Conservation (phyloP, 2,329 filamentous ascomycete species). For the Aspergillus neoniger region DNA sequence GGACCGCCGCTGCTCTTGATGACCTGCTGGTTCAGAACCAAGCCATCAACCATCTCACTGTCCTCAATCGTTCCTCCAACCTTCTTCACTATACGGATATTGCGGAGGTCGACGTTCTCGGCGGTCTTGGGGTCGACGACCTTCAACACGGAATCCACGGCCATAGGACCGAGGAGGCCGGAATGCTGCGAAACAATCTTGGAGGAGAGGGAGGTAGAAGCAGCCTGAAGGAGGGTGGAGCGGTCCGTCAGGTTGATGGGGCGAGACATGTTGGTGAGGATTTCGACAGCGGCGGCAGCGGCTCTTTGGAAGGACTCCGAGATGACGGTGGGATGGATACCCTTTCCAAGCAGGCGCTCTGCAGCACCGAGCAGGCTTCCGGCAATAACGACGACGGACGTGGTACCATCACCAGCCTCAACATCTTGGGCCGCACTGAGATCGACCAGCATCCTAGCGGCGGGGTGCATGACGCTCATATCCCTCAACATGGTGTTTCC, state of each 20-base stretch:
- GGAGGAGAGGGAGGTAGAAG: slow-evolving; percentile 93
- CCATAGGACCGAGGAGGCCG: slow-evolving; percentile 93
- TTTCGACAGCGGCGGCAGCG: slow-evolving; percentile 81
- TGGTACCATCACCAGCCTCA: slow-evolving; percentile 96
- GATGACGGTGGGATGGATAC: slow-evolving; percentile 95
- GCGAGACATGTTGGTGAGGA: slow-evolving; percentile 93
- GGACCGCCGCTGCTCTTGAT: slow-evolving; percentile 93
- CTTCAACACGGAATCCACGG: slow-evolving; percentile 92
- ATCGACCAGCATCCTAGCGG: slow-evolving; percentile 98
- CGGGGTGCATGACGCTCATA: slow-evolving; percentile 99
- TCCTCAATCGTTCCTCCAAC: slow-evolving; percentile 97
- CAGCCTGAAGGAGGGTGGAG: slow-evolving; percentile 87
- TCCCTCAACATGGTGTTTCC: slow-evolving; percentile 98
- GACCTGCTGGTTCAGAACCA: slow-evolving; percentile 88
- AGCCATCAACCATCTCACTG: slow-evolving; percentile 91
- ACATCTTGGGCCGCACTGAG: slow-evolving; percentile 96
- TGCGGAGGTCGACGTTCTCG: slow-evolving; percentile 93
- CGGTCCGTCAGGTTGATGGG: slow-evolving; percentile 88
- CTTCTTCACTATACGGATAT: slow-evolving; percentile 97
- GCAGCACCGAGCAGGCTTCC: slow-evolving; percentile 92
- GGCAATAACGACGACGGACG: slow-evolving; percentile 96
- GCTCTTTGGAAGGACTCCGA: slow-evolving; percentile 97
- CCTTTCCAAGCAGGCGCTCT: slow-evolving; percentile 85
- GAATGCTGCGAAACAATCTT: slow-evolving; percentile 99
- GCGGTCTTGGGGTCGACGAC: slow-evolving; percentile 94